These are phyloP conservation scores for Podospora fimiseda DNA, from an alignment of 495 filamentous ascomycete genomes.

Conservation along the genomic window DNA sequence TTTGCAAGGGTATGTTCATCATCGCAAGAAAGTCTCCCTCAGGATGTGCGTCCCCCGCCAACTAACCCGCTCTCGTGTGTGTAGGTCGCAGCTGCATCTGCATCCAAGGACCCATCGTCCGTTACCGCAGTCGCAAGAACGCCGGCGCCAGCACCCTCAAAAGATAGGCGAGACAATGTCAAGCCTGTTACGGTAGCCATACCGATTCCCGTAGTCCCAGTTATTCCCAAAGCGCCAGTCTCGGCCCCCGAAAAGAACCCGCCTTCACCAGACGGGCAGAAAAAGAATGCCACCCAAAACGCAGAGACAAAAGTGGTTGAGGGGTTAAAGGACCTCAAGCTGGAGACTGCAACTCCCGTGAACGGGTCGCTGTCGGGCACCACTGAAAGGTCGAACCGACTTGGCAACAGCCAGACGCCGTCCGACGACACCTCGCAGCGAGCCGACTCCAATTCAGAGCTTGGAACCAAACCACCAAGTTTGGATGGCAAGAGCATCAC, in stretches of 20 bases:
- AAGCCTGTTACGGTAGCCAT: conserved; percentile 4
- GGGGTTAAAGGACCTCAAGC: conserved; percentile 33
- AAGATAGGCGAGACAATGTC: conserved; percentile 9
- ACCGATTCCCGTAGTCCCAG: conserved; percentile 8
- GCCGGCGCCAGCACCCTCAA: conserved; percentile 3
- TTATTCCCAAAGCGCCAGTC: background rate
- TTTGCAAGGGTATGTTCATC: conserved; percentile 53
- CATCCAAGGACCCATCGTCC: conserved; percentile 38
- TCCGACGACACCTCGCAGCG: conserved; percentile 46
- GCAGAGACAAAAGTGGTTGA: conserved; percentile 29
- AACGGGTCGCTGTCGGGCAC: conserved; percentile 39
- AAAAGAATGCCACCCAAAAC: conserved; percentile 1
- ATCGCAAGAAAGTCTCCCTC: no score
- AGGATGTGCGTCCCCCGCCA: conserved; percentile 3
- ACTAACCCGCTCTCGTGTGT: background rate
- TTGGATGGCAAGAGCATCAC: conserved; percentile 87
- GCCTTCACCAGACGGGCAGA: conserved; percentile 11
- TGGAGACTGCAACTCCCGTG: conserved; percentile 36
- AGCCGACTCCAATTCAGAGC: conserved; percentile 60
- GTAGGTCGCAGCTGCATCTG: conserved; percentile 46
- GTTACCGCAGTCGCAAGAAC: conserved; percentile 25
- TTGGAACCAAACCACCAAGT: conserved; percentile 79
- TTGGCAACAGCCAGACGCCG: conserved; percentile 33
- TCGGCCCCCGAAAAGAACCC: conserved; percentile 9
- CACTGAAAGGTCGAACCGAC: conserved; percentile 27